Base-by-base conservation (phyloP, 2,329 filamentous ascomycete genomes). In the Amauroascus verrucosus region DNA sequence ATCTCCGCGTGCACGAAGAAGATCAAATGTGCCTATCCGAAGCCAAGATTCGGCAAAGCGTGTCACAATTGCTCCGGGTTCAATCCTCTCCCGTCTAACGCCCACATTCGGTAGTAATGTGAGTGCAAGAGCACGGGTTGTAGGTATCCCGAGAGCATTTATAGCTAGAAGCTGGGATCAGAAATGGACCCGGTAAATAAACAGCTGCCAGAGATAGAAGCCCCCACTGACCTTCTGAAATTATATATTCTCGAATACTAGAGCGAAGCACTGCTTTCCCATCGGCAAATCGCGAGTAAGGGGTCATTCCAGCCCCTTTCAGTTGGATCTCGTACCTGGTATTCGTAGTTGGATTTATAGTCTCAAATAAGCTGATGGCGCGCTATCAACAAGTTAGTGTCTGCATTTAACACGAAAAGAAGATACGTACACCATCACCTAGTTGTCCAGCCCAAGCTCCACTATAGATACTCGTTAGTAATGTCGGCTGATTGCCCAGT, bases 361-460 rank as follows among this genome's bases (percentile, higher is more conserved):
- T 81, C 69, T 98, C 93, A 63, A 97, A 97, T 1, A 98, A 76
- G 33, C 88, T 95, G 61, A 98, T 97, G 28, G 90, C 93, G 53
- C 93, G 80, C 35, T 74, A 54, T 22, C 20, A 20, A 32, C 22
- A n/a, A 28, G 44, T 52, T 50, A 53, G 53, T 1, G 9, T 43
- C 9, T 22, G 20, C 5, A 22, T 20, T 46, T 18, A 18, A 41
- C 14, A 35, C 3, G 40, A 43, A 44, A 18, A 18, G 18, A 16
- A 30, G 24, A 46, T 2, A 59, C 67, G 58, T 63, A 74, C 70
- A 11, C 93, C 93, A 65, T 98, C 93, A 40, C 93, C 93, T 1
- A 98, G 80, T 69, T 98, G 93, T 5, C 93, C 90, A 2, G 93
- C 93, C 91, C 91, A 98, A 60, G 86, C 82, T 5, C 93, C 93